phyloP scores from a whole-genome alignment of 2,329 filamentous ascomycete species.

The Cladosporium oxysporum region DNA sequence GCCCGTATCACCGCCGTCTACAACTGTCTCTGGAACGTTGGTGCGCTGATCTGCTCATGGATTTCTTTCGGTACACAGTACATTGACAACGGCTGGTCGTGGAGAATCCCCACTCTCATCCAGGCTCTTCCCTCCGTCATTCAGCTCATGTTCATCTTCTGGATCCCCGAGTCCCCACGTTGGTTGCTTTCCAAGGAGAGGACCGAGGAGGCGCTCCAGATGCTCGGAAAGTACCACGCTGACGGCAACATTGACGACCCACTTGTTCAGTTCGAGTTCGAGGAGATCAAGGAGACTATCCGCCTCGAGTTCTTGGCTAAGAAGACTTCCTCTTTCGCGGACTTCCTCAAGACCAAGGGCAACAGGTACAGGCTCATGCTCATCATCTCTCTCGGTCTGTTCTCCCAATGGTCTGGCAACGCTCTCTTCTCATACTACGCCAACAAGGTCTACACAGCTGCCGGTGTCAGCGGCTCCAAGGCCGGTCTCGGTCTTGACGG shows the following conservation, averaged over 20 bases:
- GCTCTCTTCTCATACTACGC: constrained; percentile 46
- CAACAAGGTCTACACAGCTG: constrained; percentile 31
- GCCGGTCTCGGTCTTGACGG: constrained; percentile 45
- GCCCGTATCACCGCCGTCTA: constrained; percentile 21
- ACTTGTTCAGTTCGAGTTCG: constrained; percentile 66
- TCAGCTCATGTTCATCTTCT: constrained; percentile 47
- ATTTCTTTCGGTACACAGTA: constrained; percentile 20
- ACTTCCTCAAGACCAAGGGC: constrained; percentile 58
- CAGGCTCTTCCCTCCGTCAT: constrained; percentile 31
- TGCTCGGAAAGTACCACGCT: constrained; percentile 63
- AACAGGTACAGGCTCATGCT: constrained; percentile 56
- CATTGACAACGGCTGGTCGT: constrained; percentile 39
- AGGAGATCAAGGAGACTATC: constrained; percentile 67
- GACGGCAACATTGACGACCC: constrained; percentile 60
- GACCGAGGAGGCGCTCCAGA: constrained; percentile 40
- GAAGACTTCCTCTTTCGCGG: constrained; percentile 51
- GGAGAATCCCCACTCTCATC: constrained; percentile 43
- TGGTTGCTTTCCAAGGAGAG: constrained; percentile 59
- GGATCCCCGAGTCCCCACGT: constrained; percentile 58
- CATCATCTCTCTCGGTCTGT: constrained; percentile 52
- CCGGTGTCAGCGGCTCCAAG: constrained; percentile 33
- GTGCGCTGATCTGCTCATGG: constrained; percentile 21
- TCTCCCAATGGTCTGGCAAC: constrained; percentile 59
- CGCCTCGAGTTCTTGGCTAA: constrained; percentile 48
- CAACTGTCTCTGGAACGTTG: constrained; percentile 23